phyloP scores from a whole-genome alignment of 495 filamentous ascomycete genomes.

The Cladorrhinum samala region DNA sequence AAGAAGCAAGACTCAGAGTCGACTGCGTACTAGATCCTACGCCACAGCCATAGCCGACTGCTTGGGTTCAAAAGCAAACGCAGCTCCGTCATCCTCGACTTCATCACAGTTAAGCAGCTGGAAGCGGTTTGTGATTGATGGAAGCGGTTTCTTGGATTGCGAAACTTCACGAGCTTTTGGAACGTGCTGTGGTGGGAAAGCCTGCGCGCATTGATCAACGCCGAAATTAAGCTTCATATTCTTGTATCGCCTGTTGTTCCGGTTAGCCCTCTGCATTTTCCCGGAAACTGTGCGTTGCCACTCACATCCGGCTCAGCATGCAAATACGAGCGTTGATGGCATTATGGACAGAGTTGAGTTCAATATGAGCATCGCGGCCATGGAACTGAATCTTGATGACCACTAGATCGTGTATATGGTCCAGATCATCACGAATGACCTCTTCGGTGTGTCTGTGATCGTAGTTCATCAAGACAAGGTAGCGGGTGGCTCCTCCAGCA shows the following conservation, averaged over 20 bases:
- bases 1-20: background rate
- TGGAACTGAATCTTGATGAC: constrained; percentile 60
- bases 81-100: constrained; percentile 29
- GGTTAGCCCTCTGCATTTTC: constrained; percentile 6
- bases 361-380: constrained; percentile 54
- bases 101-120: constrained; percentile 51
- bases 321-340: constrained; percentile 70
- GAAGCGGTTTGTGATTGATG: constrained; percentile 53
- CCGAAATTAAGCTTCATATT: constrained; percentile 66
- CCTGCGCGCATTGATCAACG: constrained; percentile 66
- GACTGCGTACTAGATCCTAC: background rate
- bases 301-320: constrained; percentile 66
- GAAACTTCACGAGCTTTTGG: constrained; percentile 28
- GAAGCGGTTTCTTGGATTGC: constrained; percentile 31
- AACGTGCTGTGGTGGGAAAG: constrained; percentile 32
- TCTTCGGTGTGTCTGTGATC: constrained; percentile 55
- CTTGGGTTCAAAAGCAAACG: constrained; percentile 24
- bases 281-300: background rate
- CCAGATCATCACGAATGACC: constrained; percentile 63
- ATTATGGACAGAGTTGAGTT: constrained; percentile 72
- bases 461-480: constrained; percentile 59
- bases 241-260: constrained; percentile 53
- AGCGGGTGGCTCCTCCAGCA: constrained; percentile 66
- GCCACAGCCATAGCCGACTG: too few relatives aligned
- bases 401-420: constrained; percentile 75